Conservation (phyloP, 2,329 filamentous ascomycete genomes). For the Madurella fahalii region DNA sequence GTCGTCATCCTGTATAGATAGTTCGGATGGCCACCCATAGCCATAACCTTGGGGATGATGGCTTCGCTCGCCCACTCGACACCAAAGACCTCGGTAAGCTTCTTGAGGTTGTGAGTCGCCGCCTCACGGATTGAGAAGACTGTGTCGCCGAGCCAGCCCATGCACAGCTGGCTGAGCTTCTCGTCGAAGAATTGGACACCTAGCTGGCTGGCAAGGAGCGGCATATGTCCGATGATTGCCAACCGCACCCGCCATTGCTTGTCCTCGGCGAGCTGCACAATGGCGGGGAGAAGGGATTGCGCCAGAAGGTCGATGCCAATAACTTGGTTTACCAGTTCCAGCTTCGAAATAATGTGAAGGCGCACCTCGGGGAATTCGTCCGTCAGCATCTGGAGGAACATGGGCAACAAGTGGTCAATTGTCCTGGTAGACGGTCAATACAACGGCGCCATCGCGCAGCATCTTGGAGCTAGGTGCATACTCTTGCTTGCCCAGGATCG, state of each 20-base stretch:
- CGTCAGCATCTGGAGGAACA: constrained; percentile 99
- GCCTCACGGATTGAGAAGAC: constrained; percentile 98
- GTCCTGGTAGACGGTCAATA: constrained; percentile 55
- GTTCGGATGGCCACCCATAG: constrained; percentile 96
- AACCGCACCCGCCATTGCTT: constrained; percentile 98
- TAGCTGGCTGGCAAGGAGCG: constrained; percentile 88
- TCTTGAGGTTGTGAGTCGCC: constrained; percentile 95
- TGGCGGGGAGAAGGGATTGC: constrained; percentile 92
- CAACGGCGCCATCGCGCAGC: background rate
- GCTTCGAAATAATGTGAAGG: constrained; percentile 99
- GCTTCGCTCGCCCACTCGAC: constrained; percentile 96
- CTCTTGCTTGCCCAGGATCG: constrained; percentile 97
- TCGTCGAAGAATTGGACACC: constrained; percentile 98
- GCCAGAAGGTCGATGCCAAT: constrained; percentile 97
- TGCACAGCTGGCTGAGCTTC: constrained; percentile 90
- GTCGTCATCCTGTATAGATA: constrained; percentile 99
- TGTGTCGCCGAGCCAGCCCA: constrained; percentile 97
- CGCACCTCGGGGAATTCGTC: constrained; percentile 98
- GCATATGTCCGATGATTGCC: constrained; percentile 99
- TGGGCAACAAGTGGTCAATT: constrained; percentile 91
- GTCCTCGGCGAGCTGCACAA: constrained; percentile 95
- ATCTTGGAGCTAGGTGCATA: constrained; percentile 41
- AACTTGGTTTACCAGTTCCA: constrained; percentile 96
- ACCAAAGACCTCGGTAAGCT: constrained; percentile 96
- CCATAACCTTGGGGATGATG: constrained; percentile 97